Percentiles rank a stretch among this genome's conserved stretches.
These are phyloP conservation scores for Sclerotinia spermophila DNA, from an alignment of 2,329 filamentous ascomycete genomes.

Conservation along the genomic window DNA sequence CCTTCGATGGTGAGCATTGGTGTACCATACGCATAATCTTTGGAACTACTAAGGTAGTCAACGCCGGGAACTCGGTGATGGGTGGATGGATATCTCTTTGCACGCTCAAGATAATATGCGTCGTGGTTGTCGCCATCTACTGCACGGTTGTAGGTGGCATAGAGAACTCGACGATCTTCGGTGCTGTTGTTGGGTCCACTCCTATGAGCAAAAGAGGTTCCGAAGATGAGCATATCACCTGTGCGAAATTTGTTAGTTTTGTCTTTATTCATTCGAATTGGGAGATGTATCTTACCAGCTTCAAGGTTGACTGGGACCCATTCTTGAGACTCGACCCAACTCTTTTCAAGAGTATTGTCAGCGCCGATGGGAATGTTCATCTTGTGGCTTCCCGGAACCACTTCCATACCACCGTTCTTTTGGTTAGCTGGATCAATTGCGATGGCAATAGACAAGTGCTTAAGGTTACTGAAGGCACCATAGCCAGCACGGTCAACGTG, in stretches of 20 bases:
- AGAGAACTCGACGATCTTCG: slow-evolving; percentile 40
- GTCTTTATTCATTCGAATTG: background rate
- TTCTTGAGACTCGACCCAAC: slow-evolving; percentile 36
- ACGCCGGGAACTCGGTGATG: slow-evolving; percentile 39
- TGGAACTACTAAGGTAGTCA: slow-evolving; percentile 37
- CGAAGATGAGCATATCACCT: slow-evolving; percentile 39
- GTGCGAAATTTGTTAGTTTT: background rate
- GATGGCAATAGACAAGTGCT: slow-evolving; percentile 39
- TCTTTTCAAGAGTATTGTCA: slow-evolving; percentile 35
- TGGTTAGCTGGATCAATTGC: slow-evolving; percentile 37
- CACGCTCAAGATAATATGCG: slow-evolving; percentile 42
- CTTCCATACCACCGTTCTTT: slow-evolving; percentile 38
- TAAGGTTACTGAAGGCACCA: slow-evolving; percentile 38
- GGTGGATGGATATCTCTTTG: slow-evolving; percentile 42
- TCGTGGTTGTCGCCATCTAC: slow-evolving; percentile 43
- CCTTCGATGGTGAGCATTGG: slow-evolving; percentile 41
- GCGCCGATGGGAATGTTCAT: slow-evolving; percentile 37
- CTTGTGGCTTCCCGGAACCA: slow-evolving; percentile 38
- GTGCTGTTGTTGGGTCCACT: slow-evolving; percentile 35
- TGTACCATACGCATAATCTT: slow-evolving; percentile 40
- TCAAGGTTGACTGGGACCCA: slow-evolving; percentile 37
- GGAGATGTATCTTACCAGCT: slow-evolving; percentile 29
- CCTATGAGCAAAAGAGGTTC: slow-evolving; percentile 38
- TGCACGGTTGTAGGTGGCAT: slow-evolving; percentile 43
- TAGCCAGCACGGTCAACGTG: slow-evolving; percentile 40